Base-by-base conservation (phyloP, 73 alveolate genomes). In the Paramecium biaurelia region DNA sequence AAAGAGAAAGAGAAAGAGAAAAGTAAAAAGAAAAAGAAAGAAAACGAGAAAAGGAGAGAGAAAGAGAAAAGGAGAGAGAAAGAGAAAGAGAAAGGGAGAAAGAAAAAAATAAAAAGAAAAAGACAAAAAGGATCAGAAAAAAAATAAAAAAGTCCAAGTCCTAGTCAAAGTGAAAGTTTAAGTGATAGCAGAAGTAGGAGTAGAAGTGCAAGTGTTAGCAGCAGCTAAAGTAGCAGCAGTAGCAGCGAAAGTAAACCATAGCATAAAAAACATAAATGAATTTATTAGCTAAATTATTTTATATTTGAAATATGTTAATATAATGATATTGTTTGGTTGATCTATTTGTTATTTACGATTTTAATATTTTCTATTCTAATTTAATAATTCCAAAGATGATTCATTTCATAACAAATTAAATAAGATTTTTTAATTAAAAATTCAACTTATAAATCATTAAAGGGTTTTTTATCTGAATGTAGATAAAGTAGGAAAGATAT, bases 221-320 rank as follows among this genome's bases (percentile, higher is more conserved):
- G 38, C n/a, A 86, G 93, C 43, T 35, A 35, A 34, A 72, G 76
- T 23, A 82, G 92, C 67, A 86, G 93, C 20, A 76, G 85, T 15
- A 86, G 93, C 12, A 45, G 70, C 32, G 43, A 59, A 59, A 86
- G 93, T 18, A 86, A 85, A 63, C 76, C 68, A 26, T 32, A 63
- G 15, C 43, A 63, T 26, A 63, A 32, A 85, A 28, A 45, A 45
- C 49, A 32, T 20, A 59, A 86, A 85, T 59, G 68, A n/a, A 53
- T n/a, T 15, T 47, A 53, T 7, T n/a, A n/a, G 68, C 68, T 53
- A 15, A 53, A 53, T 53, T 53, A 53, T 53, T 53, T 53, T 53
- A 18, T 18, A 53, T n/a, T 53, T 53, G 68, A 53, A 53, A 53
- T 53, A 53, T 53, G 18, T 14, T 18, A 53, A 53, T 11, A 18